Percentiles rank a stretch among this genome's conserved stretches.
These are phyloP conservation scores for Geotrichum restrictum DNA, from an alignment of 1,139 yeast genomes.

Conservation along the genomic window DNA sequence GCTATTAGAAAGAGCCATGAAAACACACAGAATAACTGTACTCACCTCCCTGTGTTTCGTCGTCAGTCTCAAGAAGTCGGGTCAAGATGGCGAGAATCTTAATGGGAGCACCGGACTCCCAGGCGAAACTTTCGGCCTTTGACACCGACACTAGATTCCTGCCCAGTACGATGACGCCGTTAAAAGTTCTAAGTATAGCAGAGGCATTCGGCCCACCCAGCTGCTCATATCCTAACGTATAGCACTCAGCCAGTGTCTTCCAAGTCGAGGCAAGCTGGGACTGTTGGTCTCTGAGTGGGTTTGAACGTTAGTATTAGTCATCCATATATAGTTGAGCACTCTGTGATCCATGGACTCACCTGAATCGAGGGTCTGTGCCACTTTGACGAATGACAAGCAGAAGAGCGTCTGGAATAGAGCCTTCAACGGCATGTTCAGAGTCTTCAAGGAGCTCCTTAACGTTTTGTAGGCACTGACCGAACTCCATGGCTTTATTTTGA, in stretches of 20 bases:
- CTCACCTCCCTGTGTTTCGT: slow-evolving; percentile 7
- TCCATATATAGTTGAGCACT: too few species aligned
- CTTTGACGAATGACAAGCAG: slow-evolving; percentile 15
- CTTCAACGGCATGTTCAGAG: slow-evolving; percentile 3
- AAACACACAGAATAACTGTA: neutral
- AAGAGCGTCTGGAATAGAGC: slow-evolving; percentile 16
- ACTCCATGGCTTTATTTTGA: neutral
- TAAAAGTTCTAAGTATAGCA: slow-evolving; percentile 20
- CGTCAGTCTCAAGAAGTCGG: neutral
- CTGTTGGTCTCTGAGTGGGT: slow-evolving; percentile 10
- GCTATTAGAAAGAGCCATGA: neutral
- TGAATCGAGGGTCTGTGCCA: slow-evolving; percentile 16
- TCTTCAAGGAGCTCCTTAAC: neutral
- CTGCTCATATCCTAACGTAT: neutral
- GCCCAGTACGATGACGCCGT: slow-evolving; percentile 27
- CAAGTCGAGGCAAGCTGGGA: slow-evolving; percentile 10
- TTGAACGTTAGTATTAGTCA: neutral
- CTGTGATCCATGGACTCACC: too few species aligned
- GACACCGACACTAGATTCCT: slow-evolving; percentile 27
- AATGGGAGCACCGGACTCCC: slow-evolving; percentile 21
- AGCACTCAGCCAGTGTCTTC: slow-evolving; percentile 3
- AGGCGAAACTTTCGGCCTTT: slow-evolving; percentile 24
- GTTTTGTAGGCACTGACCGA: slow-evolving; percentile 8
- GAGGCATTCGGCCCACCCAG: slow-evolving; percentile 4
- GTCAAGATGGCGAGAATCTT: neutral